phyloP scores from a whole-genome alignment of 2,329 filamentous ascomycete species.

The Lachnellula occidentalis region DNA sequence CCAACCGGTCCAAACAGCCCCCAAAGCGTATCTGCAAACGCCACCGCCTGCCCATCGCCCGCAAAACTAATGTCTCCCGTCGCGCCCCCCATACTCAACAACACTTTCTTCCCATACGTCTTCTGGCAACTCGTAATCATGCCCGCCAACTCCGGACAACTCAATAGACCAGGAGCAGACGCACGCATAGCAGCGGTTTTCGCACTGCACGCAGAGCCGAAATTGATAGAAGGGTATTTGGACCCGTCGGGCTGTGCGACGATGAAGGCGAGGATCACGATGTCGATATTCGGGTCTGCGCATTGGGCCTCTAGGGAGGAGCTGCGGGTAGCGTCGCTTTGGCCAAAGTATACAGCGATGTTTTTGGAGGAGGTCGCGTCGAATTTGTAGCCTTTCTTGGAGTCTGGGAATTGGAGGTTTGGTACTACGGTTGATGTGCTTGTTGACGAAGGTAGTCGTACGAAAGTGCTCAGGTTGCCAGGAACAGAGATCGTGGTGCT shows the following conservation, averaged over 20 bases:
- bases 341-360: conserved; percentile 33
- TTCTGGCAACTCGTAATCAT: conserved; percentile 32
- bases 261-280: conserved; percentile 31
- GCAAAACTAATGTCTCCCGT: conserved; percentile 27
- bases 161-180: conserved; percentile 34
- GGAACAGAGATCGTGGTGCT: conserved; percentile 7
- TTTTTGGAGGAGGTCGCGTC: conserved; percentile 23
- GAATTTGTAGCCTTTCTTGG: conserved; percentile 22
- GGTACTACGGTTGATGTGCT: not conserved
- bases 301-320: conserved; percentile 29
- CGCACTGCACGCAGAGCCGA: conserved; percentile 33
- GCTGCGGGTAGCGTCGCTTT: conserved; percentile 24
- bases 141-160: conserved; percentile 33
- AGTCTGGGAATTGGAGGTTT: not conserved
- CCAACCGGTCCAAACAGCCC: conserved; percentile 32
- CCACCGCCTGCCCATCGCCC: conserved; percentile 24
- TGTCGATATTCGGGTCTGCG: conserved; percentile 31
- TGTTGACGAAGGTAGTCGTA: not conserved
- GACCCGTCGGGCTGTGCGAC: conserved; percentile 8
- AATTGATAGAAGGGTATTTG: conserved; percentile 19
- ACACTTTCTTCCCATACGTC: conserved; percentile 33
- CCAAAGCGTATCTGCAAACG: conserved; percentile 33
- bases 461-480: not conserved
- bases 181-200: conserved; percentile 29
- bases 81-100: conserved; percentile 35